Evolutionary conservation across 495 filamentous ascomycete species (phyloP).

Genomic region (Penicillium arizonense): DNA sequence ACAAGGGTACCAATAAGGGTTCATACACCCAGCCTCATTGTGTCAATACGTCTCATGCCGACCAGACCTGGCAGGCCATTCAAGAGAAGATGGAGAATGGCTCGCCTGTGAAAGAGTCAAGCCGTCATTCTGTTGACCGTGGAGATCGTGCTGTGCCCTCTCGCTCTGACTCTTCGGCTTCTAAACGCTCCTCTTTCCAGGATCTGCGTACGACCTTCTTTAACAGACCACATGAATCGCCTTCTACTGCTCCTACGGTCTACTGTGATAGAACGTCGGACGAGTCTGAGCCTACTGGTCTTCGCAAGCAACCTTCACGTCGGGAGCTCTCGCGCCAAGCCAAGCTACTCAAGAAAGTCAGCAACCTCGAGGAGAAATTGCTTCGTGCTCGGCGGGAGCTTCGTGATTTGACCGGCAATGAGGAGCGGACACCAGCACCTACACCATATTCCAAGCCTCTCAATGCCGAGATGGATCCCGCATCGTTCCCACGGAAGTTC

Average conservation of each 20-base stretch:
- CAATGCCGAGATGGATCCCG: slow-evolving; percentile 35
- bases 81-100: slow-evolving; percentile 36
- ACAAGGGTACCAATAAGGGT: slow-evolving; percentile 47
- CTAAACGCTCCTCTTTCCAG: slow-evolving; percentile 37
- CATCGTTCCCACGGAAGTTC: slow-evolving; percentile 43
- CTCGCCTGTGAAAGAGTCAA: background rate
- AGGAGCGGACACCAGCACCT: slow-evolving; percentile 30
- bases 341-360: slow-evolving; percentile 63
- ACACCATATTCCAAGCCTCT: slow-evolving; percentile 14
- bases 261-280: slow-evolving; percentile 26
- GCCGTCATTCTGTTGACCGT: background rate
- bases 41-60: slow-evolving; percentile 24
- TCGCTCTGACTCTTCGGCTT: slow-evolving; percentile 25
- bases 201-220: slow-evolving; percentile 38
- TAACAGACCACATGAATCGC: slow-evolving; percentile 19
- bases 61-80: slow-evolving; percentile 41
- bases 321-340: slow-evolving; percentile 61
- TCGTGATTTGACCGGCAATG: slow-evolving; percentile 44
- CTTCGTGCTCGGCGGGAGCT: slow-evolving; percentile 57
- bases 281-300: slow-evolving; percentile 27
- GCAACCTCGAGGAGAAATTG: slow-evolving; percentile 63
- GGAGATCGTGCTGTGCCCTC: slow-evolving; percentile 1
- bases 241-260: background rate
- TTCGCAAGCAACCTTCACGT: slow-evolving; percentile 54
- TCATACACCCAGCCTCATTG: slow-evolving; percentile 27